phyloP scores from a whole-genome alignment of 1,284 basidiomycete genomes.

The Amylostereum areolatum region DNA sequence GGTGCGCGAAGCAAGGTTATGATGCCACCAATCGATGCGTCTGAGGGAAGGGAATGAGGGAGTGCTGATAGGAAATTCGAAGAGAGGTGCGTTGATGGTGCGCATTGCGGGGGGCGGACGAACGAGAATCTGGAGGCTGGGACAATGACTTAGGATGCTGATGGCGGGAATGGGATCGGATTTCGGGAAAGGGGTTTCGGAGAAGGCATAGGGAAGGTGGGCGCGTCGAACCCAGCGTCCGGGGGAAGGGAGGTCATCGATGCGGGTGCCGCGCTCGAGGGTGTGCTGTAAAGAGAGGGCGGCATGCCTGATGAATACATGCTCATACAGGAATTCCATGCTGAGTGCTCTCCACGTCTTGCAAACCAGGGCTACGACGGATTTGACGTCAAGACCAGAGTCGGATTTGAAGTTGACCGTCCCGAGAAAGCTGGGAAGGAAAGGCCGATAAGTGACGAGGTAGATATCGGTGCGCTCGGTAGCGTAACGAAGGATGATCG shows the following conservation, averaged over 20 bases:
- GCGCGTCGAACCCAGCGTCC: slow-evolving; percentile 45
- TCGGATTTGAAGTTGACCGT: too few species aligned
- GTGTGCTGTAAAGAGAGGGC: slow-evolving; percentile 11
- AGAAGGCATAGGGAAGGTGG: slow-evolving; percentile 49
- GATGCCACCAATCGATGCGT: slow-evolving; percentile 63
- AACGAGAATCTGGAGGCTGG: slow-evolving; percentile 46
- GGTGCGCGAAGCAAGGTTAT: slow-evolving; percentile 48
- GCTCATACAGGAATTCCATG: slow-evolving; percentile 43
- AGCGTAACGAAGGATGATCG: too few species aligned
- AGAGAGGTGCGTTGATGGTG: slow-evolving; percentile 28
- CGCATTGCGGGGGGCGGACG: slow-evolving; percentile 31
- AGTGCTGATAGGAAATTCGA: slow-evolving; percentile 44
- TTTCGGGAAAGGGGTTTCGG: slow-evolving; percentile 30
- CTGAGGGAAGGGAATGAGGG: slow-evolving; percentile 43
- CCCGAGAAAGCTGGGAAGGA: too few species aligned
- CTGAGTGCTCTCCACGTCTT: slow-evolving; percentile 45
- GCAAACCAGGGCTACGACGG: slow-evolving; percentile 47
- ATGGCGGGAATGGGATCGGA: slow-evolving; percentile 20
- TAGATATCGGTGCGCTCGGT: too few species aligned
- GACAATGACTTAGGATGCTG: slow-evolving; percentile 41
- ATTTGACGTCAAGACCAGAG: slow-evolving; percentile 31
- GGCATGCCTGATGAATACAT: slow-evolving; percentile 37
- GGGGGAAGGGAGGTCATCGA: slow-evolving; percentile 16
- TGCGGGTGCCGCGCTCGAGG: slow-evolving; percentile 24
- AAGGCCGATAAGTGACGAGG: too few species aligned